Conservation (phyloP, 441 rosid species). For the Adansonia gregorii region DNA sequence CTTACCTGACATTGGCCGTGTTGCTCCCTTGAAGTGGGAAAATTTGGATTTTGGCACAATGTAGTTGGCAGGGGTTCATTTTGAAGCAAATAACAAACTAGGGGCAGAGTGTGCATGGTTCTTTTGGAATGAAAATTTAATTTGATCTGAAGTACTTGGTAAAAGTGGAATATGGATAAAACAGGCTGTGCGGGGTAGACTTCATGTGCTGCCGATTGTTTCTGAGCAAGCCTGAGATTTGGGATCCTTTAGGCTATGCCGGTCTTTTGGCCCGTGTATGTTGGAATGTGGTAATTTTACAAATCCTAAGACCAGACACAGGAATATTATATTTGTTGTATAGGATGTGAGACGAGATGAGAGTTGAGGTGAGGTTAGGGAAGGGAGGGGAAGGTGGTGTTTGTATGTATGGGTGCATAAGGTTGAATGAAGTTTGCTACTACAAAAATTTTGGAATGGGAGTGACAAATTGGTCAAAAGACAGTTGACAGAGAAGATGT, state of each 20-base stretch:
- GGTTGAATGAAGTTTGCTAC: conserved; percentile 3
- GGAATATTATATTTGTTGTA: neutral
- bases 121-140: neutral
- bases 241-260: neutral
- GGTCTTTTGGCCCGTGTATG: conserved; percentile 22
- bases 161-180: neutral
- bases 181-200: neutral
- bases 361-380: too few relatives aligned
- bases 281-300: conserved; percentile 20
- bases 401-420: neutral
- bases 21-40: conserved; percentile 77
- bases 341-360: neutral
- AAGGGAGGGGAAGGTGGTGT: neutral
- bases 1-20: conserved; percentile 57
- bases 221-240: conserved; percentile 7
- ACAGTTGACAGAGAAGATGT: conserved; percentile 6
- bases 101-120: neutral
- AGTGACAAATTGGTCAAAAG: neutral
- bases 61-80: conserved; percentile 31
- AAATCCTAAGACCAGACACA: neutral
- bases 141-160: neutral
- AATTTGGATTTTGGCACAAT: conserved; percentile 69
- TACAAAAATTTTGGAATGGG: neutral
- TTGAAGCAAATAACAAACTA: conserved; percentile 15
- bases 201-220: neutral